A percentile compares a stretch with the other conserved stretches of the same genome.
These are phyloP conservation scores for Chalciporus sphaerocephalus DNA, from an alignment of 768 basidiomycete genomes.

Conservation along the genomic window DNA sequence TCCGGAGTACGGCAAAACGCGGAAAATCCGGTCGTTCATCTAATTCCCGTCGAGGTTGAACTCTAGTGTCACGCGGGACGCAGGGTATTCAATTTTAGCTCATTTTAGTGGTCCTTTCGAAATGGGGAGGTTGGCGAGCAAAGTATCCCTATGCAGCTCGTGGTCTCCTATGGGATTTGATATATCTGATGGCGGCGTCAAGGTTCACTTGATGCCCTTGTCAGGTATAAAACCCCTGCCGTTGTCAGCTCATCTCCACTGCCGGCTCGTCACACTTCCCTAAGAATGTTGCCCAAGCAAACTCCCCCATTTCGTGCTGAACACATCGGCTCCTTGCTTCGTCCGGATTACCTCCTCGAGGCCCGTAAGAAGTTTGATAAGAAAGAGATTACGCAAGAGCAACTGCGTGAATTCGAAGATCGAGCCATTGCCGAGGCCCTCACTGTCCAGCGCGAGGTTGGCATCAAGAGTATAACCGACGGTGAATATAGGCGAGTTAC, in stretches of 20 bases:
- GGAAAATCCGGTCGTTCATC: no score
- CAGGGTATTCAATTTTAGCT: no score
- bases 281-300: constrained; percentile 19
- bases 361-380: constrained; percentile 35
- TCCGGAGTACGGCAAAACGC: no score
- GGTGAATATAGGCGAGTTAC: constrained; percentile 37
- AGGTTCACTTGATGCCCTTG: background rate
- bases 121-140: no score
- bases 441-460: constrained; percentile 36
- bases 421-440: constrained; percentile 35
- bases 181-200: background rate
- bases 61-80: no score
- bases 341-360: constrained; percentile 37
- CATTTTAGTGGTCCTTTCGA: no score
- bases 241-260: background rate
- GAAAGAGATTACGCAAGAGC: constrained; percentile 31
- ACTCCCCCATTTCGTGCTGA: constrained; percentile 45
- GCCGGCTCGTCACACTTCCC: background rate
- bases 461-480: constrained; percentile 41
- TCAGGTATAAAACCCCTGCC: background rate
- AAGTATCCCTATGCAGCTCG: no score
- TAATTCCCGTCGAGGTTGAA: no score
- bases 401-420: constrained; percentile 39
- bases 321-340: constrained; percentile 43
- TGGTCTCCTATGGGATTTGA: no score